A percentile compares a stretch with the other conserved stretches of the same genome.
These are phyloP conservation scores for Cladosporium sp. DNA, from an alignment of 2,329 filamentous ascomycete genomes.

Conservation along the genomic window DNA sequence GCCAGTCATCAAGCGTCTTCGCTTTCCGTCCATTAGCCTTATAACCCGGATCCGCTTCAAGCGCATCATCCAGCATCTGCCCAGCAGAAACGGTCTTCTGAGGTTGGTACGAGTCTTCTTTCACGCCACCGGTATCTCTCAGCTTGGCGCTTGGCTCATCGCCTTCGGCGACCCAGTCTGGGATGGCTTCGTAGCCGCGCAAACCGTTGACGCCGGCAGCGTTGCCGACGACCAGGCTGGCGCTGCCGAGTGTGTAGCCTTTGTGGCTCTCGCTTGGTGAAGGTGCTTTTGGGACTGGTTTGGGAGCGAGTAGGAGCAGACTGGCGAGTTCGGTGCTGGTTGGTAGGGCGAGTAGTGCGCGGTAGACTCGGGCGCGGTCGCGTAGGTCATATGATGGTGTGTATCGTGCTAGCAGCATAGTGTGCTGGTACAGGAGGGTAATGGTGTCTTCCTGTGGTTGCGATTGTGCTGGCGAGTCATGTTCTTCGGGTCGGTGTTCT, in stretches of 20 bases:
- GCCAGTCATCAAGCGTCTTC: constrained; percentile 91
- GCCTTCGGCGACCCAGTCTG: constrained; percentile 80
- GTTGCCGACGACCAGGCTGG: constrained; percentile 79
- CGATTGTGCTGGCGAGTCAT: neutral
- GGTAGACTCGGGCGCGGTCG: constrained; percentile 86
- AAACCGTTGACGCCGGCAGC: constrained; percentile 73
- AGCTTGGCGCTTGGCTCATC: constrained; percentile 75
- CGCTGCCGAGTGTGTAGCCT: constrained; percentile 76
- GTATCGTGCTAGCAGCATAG: constrained; percentile 81
- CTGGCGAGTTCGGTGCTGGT: constrained; percentile 78
- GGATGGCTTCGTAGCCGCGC: constrained; percentile 74
- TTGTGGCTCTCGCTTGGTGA: constrained; percentile 84
- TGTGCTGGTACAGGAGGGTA: constrained; percentile 78
- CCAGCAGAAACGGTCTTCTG: constrained; percentile 54
- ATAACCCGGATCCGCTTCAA: constrained; percentile 42
- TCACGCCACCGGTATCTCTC: constrained; percentile 58
- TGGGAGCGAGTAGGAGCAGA: constrained; percentile 86
- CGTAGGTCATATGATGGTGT: constrained; percentile 94
- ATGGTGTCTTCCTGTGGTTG: constrained; percentile 52
- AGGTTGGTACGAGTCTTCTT: constrained; percentile 40
- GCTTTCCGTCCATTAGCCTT: constrained; percentile 60
- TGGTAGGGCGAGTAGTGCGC: constrained; percentile 75
- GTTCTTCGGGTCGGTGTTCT: constrained; percentile 17
- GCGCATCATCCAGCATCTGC: constrained; percentile 63
- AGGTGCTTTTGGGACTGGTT: constrained; percentile 86